Percentiles rank a stretch among this genome's conserved stretches.
Evolutionary conservation across 1,139 yeast genomes (phyloP).

Genomic region (Hemisphaericaspora lyxosophila): DNA sequence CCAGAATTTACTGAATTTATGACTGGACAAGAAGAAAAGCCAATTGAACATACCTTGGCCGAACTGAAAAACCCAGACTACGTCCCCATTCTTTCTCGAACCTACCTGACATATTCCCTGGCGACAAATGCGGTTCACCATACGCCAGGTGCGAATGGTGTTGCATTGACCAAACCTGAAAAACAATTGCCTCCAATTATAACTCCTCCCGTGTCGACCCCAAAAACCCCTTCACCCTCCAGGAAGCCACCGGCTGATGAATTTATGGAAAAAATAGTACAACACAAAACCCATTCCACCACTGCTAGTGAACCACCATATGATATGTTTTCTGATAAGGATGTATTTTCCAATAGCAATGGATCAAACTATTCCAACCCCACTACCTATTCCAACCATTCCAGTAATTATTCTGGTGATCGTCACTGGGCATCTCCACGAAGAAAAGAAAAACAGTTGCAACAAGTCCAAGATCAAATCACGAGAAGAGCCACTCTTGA

Average conservation of each 20-base stretch:
- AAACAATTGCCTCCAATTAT: conserved; percentile 3
- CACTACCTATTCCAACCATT: conserved; percentile 40
- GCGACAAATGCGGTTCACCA: conserved; percentile 3
- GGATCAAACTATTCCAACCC: conserved; percentile 51
- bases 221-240: conserved; percentile 21
- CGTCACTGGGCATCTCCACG: conserved; percentile 60
- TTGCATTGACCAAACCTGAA: not conserved
- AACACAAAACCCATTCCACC: conserved; percentile 20
- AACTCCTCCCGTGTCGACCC: conserved; percentile 6
- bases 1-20: conserved; percentile 46
- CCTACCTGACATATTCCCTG: conserved; percentile 25
- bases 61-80: conserved; percentile 38
- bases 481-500: conserved; percentile 26
- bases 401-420: conserved; percentile 13
- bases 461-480: conserved; percentile 42
- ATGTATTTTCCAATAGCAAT: conserved; percentile 35
- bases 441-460: conserved; percentile 34
- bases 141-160: not conserved
- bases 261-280: conserved; percentile 14
- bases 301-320: conserved; percentile 16
- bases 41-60: conserved; percentile 26
- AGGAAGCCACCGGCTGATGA: conserved; percentile 21
- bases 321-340: conserved; percentile 22
- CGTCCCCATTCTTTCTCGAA: conserved; percentile 32
- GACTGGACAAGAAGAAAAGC: conserved; percentile 34